Conservation (phyloP, 352 stramenopile genomes). For the Phytophthora fragariae region DNA sequence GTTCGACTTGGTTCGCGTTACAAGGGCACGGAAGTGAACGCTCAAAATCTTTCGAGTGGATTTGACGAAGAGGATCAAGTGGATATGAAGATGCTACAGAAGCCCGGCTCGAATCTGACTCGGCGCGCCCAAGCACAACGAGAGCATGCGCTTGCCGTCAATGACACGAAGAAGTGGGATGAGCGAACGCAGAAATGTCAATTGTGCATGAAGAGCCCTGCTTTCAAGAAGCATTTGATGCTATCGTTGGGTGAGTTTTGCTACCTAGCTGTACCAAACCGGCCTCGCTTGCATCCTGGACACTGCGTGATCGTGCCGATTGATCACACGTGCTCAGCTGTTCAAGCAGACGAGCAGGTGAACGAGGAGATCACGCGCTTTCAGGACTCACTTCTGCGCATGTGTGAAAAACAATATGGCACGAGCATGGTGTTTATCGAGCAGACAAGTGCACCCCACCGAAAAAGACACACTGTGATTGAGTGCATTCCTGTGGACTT, state of each 20-base stretch:
- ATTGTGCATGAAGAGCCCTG: constrained; percentile 70
- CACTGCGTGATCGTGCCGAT: constrained; percentile 84
- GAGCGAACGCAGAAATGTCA: constrained; percentile 70
- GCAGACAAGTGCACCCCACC: constrained; percentile 69
- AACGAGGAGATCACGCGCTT: constrained; percentile 73
- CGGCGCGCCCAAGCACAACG: constrained; percentile 63
- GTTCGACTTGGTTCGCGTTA: constrained; percentile 77
- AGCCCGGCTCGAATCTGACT: constrained; percentile 58
- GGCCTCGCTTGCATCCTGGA: constrained; percentile 57
- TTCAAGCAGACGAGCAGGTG: constrained; percentile 69
- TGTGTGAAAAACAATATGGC: constrained; percentile 65
- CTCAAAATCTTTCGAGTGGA: constrained; percentile 70
- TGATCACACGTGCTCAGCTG: constrained; percentile 70
- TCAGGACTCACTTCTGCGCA: constrained; percentile 58
- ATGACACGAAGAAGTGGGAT: constrained; percentile 77
- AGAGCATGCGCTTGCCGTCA: constrained; percentile 58
- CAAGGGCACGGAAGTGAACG: constrained; percentile 72
- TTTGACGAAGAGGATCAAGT: constrained; percentile 88
- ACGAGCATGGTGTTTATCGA: constrained; percentile 83
- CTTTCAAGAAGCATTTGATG: constrained; percentile 86
- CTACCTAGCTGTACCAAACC: constrained; percentile 73
- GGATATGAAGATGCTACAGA: constrained; percentile 68
- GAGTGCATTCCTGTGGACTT: constrained; percentile 83
- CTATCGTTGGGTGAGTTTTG: constrained; percentile 80
- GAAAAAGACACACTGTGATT: constrained; percentile 74